phyloP scores from a whole-genome alignment of 2,329 filamentous ascomycete species.

The Pyrenochaeta sp. region DNA sequence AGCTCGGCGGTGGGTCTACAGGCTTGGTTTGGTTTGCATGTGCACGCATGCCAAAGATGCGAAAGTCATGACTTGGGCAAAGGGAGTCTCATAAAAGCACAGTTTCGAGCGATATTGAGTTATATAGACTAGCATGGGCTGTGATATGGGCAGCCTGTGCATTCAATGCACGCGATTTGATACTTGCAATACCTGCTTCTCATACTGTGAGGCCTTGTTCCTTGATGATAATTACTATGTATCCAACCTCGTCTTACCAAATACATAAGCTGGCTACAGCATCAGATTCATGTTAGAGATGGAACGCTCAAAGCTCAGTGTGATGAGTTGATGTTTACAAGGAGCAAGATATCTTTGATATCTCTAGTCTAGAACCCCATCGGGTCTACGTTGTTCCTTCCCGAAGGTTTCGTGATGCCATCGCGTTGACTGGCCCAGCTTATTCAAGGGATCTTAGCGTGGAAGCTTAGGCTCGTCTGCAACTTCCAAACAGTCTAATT shows the following conservation, averaged over 20 bases:
- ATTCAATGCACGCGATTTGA: constrained; percentile 37
- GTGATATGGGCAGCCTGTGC: constrained; percentile 27
- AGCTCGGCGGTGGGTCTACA: constrained; percentile 36
- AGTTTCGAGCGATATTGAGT: constrained; percentile 43
- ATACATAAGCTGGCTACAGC: no score
- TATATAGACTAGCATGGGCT: constrained; percentile 44
- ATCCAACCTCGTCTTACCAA: no score
- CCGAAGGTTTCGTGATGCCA: constrained; percentile 1
- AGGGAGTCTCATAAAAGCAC: constrained; percentile 50
- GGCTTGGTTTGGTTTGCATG: constrained; percentile 40
- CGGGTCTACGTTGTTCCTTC: not conserved
- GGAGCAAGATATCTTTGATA: not conserved
- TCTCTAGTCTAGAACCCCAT: not conserved
- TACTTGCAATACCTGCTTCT: constrained; percentile 11
- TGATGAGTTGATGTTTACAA: no score
- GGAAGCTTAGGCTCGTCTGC: constrained; percentile 9
- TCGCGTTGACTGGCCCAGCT: constrained; percentile 1
- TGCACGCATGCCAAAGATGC: constrained; percentile 27
- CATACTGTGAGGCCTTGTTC: not conserved
- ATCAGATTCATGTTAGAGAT: no score
- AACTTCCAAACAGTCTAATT: not conserved
- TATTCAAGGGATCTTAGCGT: constrained; percentile 12
- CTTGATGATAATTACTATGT: not conserved
- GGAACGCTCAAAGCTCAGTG: no score
- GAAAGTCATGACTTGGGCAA: constrained; percentile 44